These are phyloP conservation scores for Biscutella auriculata DNA, from an alignment of 441 rosid genomes.

Conservation along the genomic window DNA sequence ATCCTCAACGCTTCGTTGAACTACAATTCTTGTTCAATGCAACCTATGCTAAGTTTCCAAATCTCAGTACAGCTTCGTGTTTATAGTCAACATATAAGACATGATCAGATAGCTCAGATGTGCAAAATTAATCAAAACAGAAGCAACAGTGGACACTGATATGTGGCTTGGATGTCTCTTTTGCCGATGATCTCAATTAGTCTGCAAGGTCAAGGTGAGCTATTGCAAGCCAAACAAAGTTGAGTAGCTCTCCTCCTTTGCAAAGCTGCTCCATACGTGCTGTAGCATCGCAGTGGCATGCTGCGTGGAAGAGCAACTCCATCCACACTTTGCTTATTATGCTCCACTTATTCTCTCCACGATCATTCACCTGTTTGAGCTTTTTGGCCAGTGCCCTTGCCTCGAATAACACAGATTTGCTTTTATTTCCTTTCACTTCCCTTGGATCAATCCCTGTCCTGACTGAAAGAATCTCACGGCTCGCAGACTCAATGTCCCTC, in stretches of 20 bases:
- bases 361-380: background rate
- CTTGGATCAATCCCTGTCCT: background rate
- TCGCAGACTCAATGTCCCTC: background rate
- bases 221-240: slow-evolving; percentile 1
- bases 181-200: background rate
- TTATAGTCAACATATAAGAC: too few relatives aligned
- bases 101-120: too few relatives aligned
- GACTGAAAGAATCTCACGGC: background rate
- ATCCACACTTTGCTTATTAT: slow-evolving; percentile 4
- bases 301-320: background rate
- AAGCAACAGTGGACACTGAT: background rate
- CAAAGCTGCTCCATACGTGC: slow-evolving; percentile 1
- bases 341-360: background rate
- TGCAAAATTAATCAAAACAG: background rate
- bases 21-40: too few relatives aligned
- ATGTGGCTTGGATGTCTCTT: background rate
- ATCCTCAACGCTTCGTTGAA: too few relatives aligned
- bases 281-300: background rate
- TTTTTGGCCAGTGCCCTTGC: background rate
- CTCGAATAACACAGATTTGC: background rate
- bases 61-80: too few relatives aligned
- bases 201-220: background rate
- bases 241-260: slow-evolving; percentile 7
- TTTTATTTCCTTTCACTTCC: background rate
- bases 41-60: too few relatives aligned